phyloP scores from a whole-genome alignment of 73 alveolate species.

The Breviolum minutum region DNA sequence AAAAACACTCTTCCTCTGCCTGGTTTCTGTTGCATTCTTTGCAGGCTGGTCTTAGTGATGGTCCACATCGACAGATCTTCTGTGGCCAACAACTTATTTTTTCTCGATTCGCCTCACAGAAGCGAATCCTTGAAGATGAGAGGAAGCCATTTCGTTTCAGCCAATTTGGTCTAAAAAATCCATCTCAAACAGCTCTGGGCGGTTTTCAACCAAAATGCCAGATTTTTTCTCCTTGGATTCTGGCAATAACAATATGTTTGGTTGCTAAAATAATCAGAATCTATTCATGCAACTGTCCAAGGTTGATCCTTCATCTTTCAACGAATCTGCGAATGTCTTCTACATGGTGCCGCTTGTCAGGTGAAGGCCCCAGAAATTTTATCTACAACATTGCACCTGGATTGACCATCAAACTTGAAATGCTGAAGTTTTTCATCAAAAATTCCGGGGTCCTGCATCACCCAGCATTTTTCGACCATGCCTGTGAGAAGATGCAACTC shows the following conservation, averaged over 20 bases:
- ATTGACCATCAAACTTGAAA: too few relatives aligned
- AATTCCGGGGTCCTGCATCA: neutral
- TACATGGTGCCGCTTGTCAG: too few relatives aligned
- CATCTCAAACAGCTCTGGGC: too few relatives aligned
- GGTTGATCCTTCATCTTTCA: too few relatives aligned
- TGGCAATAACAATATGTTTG: too few relatives aligned
- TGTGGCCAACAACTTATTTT: conserved; percentile 19
- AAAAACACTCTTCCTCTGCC: neutral
- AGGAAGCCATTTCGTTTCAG: neutral
- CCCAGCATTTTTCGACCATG: conserved; percentile 1
- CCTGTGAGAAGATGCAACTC: neutral
- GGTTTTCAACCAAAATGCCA: too few relatives aligned
- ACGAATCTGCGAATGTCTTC: too few relatives aligned
- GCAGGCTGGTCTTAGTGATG: conserved; percentile 38
- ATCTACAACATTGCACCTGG: too few relatives aligned
- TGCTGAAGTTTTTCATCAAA: neutral
- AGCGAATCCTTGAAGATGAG: neutral
- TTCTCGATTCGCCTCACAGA: conserved; percentile 22
- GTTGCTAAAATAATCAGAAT: too few relatives aligned
- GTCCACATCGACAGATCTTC: conserved; percentile 73
- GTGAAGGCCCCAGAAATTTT: too few relatives aligned
- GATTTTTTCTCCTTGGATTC: too few relatives aligned
- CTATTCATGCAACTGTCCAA: too few relatives aligned
- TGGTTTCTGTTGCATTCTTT: conserved; percentile 2
- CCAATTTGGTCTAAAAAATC: neutral